Evolutionary conservation across 2,329 filamentous ascomycete species (phyloP).

Genomic region (Colletotrichum salicis): DNA sequence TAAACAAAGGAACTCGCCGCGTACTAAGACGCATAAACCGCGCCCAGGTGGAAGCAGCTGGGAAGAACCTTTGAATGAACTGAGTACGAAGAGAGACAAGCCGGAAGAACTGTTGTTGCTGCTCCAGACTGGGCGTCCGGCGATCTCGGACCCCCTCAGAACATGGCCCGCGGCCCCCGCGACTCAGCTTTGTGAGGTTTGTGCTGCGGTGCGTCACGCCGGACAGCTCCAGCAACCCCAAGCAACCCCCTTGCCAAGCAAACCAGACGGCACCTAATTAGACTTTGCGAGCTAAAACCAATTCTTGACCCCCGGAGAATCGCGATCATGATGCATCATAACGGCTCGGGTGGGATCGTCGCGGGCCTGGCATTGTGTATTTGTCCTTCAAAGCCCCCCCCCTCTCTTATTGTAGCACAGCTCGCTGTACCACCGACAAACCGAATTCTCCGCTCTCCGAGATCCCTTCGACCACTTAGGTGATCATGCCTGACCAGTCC

Average conservation of each 20-base stretch:
- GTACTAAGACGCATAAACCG: no score
- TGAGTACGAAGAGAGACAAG: no score
- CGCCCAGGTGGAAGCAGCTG: neutral
- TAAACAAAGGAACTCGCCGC: no score
- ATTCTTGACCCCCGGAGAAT: neutral
- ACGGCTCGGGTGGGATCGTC: neutral
- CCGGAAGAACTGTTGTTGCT: neutral
- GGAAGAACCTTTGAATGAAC: neutral
- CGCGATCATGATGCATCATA: slow-evolving; percentile 5
- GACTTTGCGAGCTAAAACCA: slow-evolving; percentile 3
- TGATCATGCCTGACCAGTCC: slow-evolving; percentile 24
- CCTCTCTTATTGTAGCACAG: neutral
- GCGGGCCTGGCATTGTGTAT: slow-evolving; percentile 6
- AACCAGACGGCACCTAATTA: neutral
- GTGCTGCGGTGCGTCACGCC: neutral
- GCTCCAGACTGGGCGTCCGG: neutral
- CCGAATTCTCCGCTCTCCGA: slow-evolving; percentile 4
- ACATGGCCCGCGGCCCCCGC: slow-evolving; percentile 19
- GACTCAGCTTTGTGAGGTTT: neutral
- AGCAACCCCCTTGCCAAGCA: neutral
- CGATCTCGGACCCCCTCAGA: neutral
- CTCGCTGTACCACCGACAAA: neutral
- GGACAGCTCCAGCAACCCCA: neutral
- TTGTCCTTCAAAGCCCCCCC: slow-evolving; percentile 11
- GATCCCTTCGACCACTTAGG: neutral